Percentiles rank a stretch among this genome's conserved stretches.
Conservation (phyloP, 108 stramenopile species). For the Bacterosira constricta region DNA sequence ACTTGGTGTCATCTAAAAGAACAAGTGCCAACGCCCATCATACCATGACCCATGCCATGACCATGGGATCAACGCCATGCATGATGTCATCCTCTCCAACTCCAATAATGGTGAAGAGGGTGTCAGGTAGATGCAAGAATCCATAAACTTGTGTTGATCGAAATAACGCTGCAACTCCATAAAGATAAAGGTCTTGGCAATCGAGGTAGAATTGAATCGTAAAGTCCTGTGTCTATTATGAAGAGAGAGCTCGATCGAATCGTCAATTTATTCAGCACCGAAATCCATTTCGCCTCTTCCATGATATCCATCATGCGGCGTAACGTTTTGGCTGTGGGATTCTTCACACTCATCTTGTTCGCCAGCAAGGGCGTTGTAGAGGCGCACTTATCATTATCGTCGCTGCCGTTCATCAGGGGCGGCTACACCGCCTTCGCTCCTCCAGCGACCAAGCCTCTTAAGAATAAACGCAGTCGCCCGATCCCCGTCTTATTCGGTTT, state of each 20-base stretch:
- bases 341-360: not conserved
- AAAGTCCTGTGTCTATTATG: no score
- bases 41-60: no score
- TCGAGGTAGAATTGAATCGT: no score
- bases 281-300: not conserved
- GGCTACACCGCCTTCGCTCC: not conserved
- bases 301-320: not conserved
- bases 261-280: not conserved
- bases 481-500: conserved; percentile 7
- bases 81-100: no score
- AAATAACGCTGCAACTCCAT: no score
- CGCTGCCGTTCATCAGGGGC: not conserved
- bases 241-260: conserved; percentile 5
- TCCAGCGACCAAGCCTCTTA: not conserved
- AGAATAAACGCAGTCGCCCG: not conserved
- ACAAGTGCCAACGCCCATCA: no score
- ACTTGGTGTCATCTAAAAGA: no score
- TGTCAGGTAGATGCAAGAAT: no score
- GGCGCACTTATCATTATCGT: not conserved
- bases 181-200: no score
- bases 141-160: no score
- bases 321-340: not conserved
- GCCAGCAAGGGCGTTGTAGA: not conserved
- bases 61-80: no score
- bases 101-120: no score